Evolutionary conservation across 169 alveolate genomes (phyloP).

Genomic region (Cryptosporidium ubiquitum): DNA sequence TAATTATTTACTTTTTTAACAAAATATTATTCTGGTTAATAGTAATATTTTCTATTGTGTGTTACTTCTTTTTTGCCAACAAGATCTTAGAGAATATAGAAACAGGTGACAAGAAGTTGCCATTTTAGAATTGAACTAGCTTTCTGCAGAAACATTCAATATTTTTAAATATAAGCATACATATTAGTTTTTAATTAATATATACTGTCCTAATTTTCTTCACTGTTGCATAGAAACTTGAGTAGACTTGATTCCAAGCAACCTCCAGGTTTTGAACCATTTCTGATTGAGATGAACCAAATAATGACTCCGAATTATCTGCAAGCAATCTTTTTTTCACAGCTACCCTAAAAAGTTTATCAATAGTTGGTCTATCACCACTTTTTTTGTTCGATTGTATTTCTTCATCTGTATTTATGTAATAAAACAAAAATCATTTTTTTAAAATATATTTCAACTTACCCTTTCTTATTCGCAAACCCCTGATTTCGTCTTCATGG

Average conservation of each 20-base stretch:
- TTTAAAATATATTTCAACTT: neutral
- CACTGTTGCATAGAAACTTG: constrained; percentile 29
- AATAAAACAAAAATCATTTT: neutral
- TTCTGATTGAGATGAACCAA: constrained; percentile 39
- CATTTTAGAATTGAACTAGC: neutral
- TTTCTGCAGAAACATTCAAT: neutral
- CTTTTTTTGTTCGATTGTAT: neutral
- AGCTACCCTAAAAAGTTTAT: constrained; percentile 42
- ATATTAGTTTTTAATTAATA: neutral
- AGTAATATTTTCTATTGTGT: neutral
- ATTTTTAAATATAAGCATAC: neutral
- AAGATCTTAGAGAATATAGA: neutral
- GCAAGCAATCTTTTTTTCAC: constrained; percentile 50
- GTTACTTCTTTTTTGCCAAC: neutral
- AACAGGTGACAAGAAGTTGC: neutral
- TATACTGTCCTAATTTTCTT: constrained; percentile 31
- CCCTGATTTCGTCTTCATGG: neutral
- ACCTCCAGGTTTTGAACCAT: constrained; percentile 47
- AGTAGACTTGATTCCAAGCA: constrained; percentile 51
- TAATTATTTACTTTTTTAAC: constrained; percentile 20
- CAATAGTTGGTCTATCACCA: neutral
- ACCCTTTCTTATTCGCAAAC: constrained; percentile 23
- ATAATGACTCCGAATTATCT: constrained; percentile 30
- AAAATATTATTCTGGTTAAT: constrained; percentile 45
- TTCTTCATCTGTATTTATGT: constrained; percentile 1